Base-by-base conservation (phyloP, 164 flowering plant species). In the Vitis rotundifolia region DNA sequence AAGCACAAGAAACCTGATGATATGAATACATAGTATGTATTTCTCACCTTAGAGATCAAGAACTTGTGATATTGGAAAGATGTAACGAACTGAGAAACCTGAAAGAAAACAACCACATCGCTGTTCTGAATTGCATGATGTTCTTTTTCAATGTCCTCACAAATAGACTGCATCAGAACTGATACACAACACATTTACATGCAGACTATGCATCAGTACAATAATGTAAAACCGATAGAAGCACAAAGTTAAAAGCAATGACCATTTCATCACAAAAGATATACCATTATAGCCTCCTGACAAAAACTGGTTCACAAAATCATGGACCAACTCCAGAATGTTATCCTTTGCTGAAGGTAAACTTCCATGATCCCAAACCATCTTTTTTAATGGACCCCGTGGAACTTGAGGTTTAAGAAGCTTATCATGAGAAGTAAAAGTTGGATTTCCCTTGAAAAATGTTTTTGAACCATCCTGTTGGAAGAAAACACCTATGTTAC, bases 391-490 rank as follows among this genome's bases (percentile, higher is more conserved):
- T 44, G 88, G 85, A 79, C 95, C 94, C 47, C 85, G 84, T 10
- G 63, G 83, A 63, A 66, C 79, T 80, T 81, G 81, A 68, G 81
- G 66, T 79, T 85, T 89, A 28, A 76, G 72, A 49, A 78, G 62
- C 49, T 72, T 57, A 75, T 81, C 84, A 76, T 54, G 68, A 71
- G 86, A 78, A 58, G 77, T 71, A 64, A 79, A 69, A 63, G 73
- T 54, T 26, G 95, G 99, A 47, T 83, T 87, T 64, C 99, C 97
- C 64, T 89, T 87, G 67, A 75, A 67, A 65, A 93, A 82, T 65
- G 87, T 79, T 79, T 87, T 93, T 61, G 95, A 90, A 68, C 99
- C 99, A 91, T 89, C 97, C 99, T 96, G 86, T 72, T 58, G 63
- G 37, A 75, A 67, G 76, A 51, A 22, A 16, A 57, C 26, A 49